Evolutionary conservation across 495 filamentous ascomycete genomes (phyloP), one percentile per base, ranked within the genome.

Genomic region (Aspergillus saccharolyticus): DNA sequence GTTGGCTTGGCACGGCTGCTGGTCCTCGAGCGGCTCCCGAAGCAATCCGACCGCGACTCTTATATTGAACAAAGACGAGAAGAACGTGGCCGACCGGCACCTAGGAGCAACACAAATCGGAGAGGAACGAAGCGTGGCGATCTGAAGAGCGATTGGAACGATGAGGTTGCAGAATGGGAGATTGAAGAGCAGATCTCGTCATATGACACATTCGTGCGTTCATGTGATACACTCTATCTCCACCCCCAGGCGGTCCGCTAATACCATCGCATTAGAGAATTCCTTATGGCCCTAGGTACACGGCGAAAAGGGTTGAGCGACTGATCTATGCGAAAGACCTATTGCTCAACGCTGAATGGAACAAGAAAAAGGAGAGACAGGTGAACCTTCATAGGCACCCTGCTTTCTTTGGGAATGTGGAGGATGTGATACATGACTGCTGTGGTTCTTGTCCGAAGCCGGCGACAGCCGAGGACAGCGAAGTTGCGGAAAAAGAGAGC

Each of bases 331-430:
- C 86, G 3, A 85, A 86, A 57, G 89, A 94, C 64, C 66, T 91
- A 14, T 75, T 93, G n/a, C 79, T 94, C 10, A 94, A 94, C 60
- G 88, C 89, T 0, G 87, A 94, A 64, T 94, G 89, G 89, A 94
- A 92, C 60, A 81, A 85, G 59, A 77, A 77, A 0, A 82, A 89
- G 17, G 82, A 89, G 25, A 78, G 89, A 17, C 73, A 82, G 42
- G 85, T 90, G 3, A 82, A 87, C 58, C 77, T 94, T 4, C 89
- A 94, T 69, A 81, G 89, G 2, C 89, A 94, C 63, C 89, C 89
- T 14, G 87, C 84, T 42, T 90, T 78, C 62, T 87, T 90, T 56
- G 88, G 88, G 6, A 76, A 79, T 21, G 77, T 81, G 2, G 74
- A 80, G 18, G 81, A 91, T 73, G 81, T 93, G 22, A 79, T 90